phyloP scores from a whole-genome alignment of 768 basidiomycete genomes.

The Vishniacozyma victoriae region DNA sequence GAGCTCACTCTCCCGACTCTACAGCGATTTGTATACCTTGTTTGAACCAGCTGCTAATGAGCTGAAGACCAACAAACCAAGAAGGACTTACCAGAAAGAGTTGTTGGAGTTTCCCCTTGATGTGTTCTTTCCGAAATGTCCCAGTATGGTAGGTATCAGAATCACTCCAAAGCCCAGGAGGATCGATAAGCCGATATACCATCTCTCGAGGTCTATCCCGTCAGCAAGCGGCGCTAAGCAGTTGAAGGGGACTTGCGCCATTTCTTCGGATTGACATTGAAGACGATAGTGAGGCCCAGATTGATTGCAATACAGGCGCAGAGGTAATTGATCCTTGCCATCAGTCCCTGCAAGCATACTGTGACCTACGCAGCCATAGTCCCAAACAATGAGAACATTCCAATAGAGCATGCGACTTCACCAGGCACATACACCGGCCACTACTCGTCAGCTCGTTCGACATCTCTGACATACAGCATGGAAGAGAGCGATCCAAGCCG shows the following conservation, averaged over 20 bases:
- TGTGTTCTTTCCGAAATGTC: slow-evolving; percentile 19
- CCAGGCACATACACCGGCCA: background rate
- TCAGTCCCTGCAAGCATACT: background rate
- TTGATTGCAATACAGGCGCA: slow-evolving; percentile 29
- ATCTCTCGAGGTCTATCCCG: slow-evolving; percentile 16
- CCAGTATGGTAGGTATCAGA: slow-evolving; percentile 10
- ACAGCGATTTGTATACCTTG: too few relatives aligned
- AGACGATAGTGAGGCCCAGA: slow-evolving; percentile 20
- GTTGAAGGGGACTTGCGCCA: slow-evolving; percentile 2
- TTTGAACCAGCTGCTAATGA: too few relatives aligned
- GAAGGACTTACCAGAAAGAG: too few relatives aligned
- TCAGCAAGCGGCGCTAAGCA: background rate
- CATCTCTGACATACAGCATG: slow-evolving; percentile 8
- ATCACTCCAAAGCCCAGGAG: slow-evolving; percentile 12
- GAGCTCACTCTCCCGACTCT: too few relatives aligned
- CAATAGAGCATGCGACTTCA: slow-evolving; percentile 6
- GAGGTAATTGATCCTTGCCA: slow-evolving; percentile 10
- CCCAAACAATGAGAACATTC: slow-evolving; percentile 15
- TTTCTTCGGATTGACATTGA: slow-evolving; percentile 19
- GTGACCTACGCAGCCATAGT: slow-evolving; percentile 11
- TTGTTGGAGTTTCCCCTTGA: too few relatives aligned
- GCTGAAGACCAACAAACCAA: too few relatives aligned
- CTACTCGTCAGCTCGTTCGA: background rate
- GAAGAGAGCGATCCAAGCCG: slow-evolving; percentile 7
- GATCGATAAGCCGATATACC: slow-evolving; percentile 22